These are phyloP conservation scores for Corymbia citriodora DNA, from an alignment of 441 rosid species.

Conservation along the genomic window DNA sequence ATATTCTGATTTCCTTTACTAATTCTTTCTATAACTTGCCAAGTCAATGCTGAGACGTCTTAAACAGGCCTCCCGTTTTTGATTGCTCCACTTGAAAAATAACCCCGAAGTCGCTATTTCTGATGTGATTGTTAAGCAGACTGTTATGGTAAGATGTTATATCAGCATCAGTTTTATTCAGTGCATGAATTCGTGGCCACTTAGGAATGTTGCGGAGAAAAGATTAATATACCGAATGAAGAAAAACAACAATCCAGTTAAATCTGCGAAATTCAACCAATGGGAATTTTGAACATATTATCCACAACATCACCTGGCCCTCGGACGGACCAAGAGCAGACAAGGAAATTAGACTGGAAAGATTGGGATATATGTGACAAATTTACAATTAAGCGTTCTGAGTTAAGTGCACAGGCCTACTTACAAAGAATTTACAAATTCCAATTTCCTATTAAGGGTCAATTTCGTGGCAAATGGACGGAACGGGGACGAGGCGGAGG, in stretches of 20 bases:
- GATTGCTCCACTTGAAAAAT: neutral
- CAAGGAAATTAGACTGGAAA: neutral
- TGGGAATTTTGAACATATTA: neutral
- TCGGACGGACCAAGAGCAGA: neutral
- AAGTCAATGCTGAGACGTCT: neutral
- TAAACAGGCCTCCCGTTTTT: neutral
- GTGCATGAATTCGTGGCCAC: neutral
- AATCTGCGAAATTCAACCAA: neutral
- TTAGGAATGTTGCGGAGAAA: neutral
- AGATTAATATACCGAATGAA: neutral
- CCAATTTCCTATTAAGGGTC: neutral
- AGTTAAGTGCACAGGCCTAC: neutral
- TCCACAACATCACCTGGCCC: neutral
- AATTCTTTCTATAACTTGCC: neutral
- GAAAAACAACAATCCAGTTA: neutral
- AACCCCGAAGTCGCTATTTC: neutral
- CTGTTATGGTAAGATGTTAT: neutral
- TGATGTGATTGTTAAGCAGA: neutral
- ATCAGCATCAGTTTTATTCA: neutral
- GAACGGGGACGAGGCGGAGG: neutral
- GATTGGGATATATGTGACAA: neutral
- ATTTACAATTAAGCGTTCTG: neutral
- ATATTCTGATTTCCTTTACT: neutral
- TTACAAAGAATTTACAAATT: conserved; percentile 1
- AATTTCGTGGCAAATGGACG: neutral